Evolutionary conservation across 495 filamentous ascomycete genomes (phyloP).

Genomic region (Aspergillus diversus): DNA sequence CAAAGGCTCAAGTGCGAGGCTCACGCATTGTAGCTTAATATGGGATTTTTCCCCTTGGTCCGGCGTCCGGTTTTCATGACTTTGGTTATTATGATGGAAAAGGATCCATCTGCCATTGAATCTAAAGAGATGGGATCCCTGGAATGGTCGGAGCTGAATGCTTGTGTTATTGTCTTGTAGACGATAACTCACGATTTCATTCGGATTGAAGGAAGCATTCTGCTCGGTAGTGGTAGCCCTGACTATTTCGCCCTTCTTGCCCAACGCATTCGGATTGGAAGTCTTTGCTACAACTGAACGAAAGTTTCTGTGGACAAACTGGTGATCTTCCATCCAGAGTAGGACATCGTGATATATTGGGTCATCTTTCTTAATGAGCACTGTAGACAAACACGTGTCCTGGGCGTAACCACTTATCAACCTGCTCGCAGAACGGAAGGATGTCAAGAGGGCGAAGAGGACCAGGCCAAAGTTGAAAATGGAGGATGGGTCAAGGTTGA

Average conservation of each 20-base stretch:
- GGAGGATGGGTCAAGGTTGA: background rate
- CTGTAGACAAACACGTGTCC: background rate
- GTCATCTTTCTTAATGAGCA: background rate
- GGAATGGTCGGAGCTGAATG: background rate
- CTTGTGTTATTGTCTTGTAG: background rate
- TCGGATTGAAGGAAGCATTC: background rate
- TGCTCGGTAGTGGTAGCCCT: background rate
- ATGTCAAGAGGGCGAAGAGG: background rate
- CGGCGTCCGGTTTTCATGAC: background rate
- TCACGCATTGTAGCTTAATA: slow-evolving; percentile 1
- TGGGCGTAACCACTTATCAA: background rate
- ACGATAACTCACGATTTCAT: background rate
- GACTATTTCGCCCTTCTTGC: background rate
- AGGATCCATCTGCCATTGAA: slow-evolving; percentile 5
- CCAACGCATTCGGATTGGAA: background rate
- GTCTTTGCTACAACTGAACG: background rate
- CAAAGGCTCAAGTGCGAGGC: background rate
- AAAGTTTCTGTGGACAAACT: background rate
- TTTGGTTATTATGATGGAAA: background rate
- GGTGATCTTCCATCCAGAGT: slow-evolving; percentile 4
- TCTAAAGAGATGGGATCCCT: background rate
- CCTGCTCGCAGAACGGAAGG: background rate
- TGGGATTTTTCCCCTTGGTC: background rate
- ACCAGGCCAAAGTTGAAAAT: background rate
- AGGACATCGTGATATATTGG: slow-evolving; percentile 3